Conservation (phyloP, 306 rosid genomes). For the Glycine tomentella region DNA sequence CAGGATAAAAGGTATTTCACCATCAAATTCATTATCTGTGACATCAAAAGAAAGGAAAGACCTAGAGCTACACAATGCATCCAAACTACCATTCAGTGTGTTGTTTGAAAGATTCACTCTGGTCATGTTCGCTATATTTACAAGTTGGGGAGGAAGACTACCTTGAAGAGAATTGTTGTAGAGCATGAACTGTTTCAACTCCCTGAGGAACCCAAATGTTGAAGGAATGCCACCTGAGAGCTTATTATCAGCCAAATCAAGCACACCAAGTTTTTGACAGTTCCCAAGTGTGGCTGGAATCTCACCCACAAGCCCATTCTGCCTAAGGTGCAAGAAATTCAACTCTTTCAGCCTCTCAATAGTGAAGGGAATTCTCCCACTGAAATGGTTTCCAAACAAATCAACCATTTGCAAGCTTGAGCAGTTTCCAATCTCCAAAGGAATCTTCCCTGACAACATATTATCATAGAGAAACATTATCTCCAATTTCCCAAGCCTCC, state of each 20-base stretch:
- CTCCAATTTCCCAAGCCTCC: slow-evolving; percentile 73
- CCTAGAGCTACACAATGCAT: slow-evolving; percentile 65
- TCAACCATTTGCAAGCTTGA: slow-evolving; percentile 76
- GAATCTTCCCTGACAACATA: slow-evolving; percentile 72
- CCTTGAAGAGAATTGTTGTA: slow-evolving; percentile 95
- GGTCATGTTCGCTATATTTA: slow-evolving; percentile 64
- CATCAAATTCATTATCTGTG: slow-evolving; percentile 68
- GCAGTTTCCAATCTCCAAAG: slow-evolving; percentile 86
- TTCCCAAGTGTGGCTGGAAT: slow-evolving; percentile 83
- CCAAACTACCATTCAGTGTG: slow-evolving; percentile 79
- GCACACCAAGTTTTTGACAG: slow-evolving; percentile 63
- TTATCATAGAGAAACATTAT: slow-evolving; percentile 74
- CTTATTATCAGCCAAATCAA: slow-evolving; percentile 83
- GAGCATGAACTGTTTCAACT: slow-evolving; percentile 68
- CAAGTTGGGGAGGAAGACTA: slow-evolving; percentile 68
- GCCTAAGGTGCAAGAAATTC: slow-evolving; percentile 76
- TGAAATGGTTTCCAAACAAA: slow-evolving; percentile 73
- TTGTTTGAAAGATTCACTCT: slow-evolving; percentile 76
- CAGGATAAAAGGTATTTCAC: slow-evolving; percentile 69
- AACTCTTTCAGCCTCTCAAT: slow-evolving; percentile 78
- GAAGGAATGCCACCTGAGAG: slow-evolving; percentile 79
- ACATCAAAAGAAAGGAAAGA: slow-evolving; percentile 83
- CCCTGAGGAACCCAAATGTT: slow-evolving; percentile 63
- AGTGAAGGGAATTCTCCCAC: slow-evolving; percentile 74
- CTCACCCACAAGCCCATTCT: slow-evolving; percentile 75